Conservation (phyloP, 164 flowering plant genomes). For the Buxus sempervirens region DNA sequence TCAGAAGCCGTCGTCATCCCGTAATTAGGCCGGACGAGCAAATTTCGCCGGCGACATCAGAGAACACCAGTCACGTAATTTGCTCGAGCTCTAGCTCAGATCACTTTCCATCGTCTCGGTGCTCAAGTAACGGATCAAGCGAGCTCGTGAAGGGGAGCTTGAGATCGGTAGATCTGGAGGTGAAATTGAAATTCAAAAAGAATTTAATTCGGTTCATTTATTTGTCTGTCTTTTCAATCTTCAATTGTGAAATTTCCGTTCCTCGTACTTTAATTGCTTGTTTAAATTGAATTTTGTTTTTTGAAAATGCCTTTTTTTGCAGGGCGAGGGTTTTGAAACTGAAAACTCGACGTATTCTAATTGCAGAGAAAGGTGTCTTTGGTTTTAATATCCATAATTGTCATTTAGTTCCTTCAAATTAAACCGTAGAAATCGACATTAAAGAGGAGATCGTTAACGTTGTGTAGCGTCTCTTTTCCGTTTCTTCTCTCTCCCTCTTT, state of each 20-base stretch:
- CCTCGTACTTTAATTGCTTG: constrained; percentile 6
- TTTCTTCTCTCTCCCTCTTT: too few species aligned
- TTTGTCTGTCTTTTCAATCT: background rate
- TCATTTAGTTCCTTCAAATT: constrained; percentile 4
- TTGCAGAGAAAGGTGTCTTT: constrained; percentile 36
- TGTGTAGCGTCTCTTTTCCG: background rate
- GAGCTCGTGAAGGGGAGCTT: constrained; percentile 21
- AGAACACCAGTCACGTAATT: background rate
- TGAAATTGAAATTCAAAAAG: constrained; percentile 20
- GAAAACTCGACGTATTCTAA: constrained; percentile 26
- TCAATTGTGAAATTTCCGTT: constrained; percentile 8
- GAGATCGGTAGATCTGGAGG: constrained; percentile 47
- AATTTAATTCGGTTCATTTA: background rate
- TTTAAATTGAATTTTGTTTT: background rate
- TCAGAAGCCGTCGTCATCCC: background rate
- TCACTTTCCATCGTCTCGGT: constrained; percentile 17
- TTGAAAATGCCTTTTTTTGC: constrained; percentile 6
- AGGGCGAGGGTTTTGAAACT: constrained; percentile 40
- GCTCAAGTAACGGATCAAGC: constrained; percentile 29
- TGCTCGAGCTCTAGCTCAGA: constrained; percentile 19
- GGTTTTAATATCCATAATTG: background rate
- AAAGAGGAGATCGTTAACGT: background rate
- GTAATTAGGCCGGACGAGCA: constrained; percentile 11
- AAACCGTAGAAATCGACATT: background rate
- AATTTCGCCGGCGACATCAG: constrained; percentile 10